Base-by-base conservation (phyloP, 768 basidiomycete genomes). In the Tylopilus balloui region DNA sequence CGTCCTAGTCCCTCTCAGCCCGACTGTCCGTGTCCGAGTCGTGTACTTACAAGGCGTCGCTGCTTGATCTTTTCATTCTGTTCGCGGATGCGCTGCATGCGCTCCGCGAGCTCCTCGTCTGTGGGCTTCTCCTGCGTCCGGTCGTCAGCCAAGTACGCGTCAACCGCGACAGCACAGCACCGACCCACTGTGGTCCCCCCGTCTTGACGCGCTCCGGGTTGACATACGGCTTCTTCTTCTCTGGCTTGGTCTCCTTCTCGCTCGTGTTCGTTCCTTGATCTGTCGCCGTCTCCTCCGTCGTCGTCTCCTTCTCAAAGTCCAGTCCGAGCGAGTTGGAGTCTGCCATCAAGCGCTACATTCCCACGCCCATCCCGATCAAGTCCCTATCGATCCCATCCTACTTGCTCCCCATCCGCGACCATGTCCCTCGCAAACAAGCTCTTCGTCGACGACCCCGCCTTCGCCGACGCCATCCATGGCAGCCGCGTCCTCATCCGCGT, bases 341-440 rank as follows among this genome's bases (percentile, higher is more conserved):
- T 47, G 74, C 69, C 71, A 74, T 77, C 21, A 59, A 61, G 40
- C 28, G 15, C 29, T 39, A 32, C 45, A 32, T 53, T 61, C 60
- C 62, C 63, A 60, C 59, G 67, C 49, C 39, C 11, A 36, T 50
- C 39, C 34, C 53, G 53, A 53, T 52, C 28, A 48, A 37, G 14
- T 37, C 38, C 31, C 28, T 13, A 35, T 19, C 34, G 14, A 45
- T 36, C 13, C 23, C 10, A 14, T 38, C 29, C 17, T 10, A 3
- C 29, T 13, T 34, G 10, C 45, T 50, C 40, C 23, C 20, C 45
- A 19, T 23, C 67, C 52, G 52, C 70, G 52, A 78, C 64, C 59
- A 85, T 97, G 94, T 96, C 93, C 50, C 86, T 98, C 69, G 84
- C 94, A 21, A 92, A 86, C 74, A 98, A 97, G 71, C 81, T 98